Conservation (phyloP, 1,284 basidiomycete genomes). For the Sanghuangporus weigelae region DNA sequence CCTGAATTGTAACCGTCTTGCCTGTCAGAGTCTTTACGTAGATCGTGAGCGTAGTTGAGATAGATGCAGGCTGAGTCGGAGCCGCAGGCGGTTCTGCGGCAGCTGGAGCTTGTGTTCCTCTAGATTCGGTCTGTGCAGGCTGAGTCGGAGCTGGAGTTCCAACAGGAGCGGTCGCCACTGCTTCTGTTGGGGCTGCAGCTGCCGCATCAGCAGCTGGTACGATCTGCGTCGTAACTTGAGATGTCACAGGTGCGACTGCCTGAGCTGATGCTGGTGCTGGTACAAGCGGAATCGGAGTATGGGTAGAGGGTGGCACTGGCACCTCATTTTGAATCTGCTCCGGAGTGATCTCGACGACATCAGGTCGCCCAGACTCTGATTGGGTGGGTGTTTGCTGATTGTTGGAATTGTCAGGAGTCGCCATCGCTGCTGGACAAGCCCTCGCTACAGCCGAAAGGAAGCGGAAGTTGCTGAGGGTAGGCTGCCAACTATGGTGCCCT, state of each 20-base stretch:
- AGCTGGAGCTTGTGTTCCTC: background rate
- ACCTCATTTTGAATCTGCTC: background rate
- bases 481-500: background rate
- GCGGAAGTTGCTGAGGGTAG: background rate
- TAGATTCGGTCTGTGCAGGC: background rate
- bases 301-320: background rate
- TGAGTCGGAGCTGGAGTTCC: background rate
- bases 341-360: background rate
- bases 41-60: conserved; percentile 31
- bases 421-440: background rate
- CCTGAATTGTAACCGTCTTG: conserved; percentile 58
- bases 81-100: background rate
- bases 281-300: background rate
- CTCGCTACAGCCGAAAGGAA: background rate
- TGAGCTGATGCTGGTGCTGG: background rate
- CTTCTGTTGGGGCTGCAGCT: background rate
- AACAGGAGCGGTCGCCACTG: background rate
- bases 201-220: background rate
- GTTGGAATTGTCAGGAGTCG: background rate
- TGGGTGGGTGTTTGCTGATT: background rate
- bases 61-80: background rate
- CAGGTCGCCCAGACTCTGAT: background rate
- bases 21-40: conserved; percentile 53
- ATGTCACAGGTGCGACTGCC: background rate
- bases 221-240: background rate